Conservation (phyloP, 768 basidiomycete species). For the Panaeolus papilionaceus region DNA sequence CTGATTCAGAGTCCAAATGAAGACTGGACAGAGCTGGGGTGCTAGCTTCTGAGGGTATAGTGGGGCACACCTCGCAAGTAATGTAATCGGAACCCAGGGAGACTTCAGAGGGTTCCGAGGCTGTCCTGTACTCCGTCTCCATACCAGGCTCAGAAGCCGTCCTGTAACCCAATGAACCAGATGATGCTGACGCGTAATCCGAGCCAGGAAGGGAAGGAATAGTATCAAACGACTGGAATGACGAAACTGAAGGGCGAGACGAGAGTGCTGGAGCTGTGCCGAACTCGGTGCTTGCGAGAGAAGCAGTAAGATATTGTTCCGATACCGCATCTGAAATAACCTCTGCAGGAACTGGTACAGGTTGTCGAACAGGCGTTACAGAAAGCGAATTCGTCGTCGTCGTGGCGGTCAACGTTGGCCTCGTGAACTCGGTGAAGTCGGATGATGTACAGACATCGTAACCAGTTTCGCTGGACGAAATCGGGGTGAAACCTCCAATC, state of each 20-base stretch:
- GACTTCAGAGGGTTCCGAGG: conserved; percentile 37
- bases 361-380: conserved; percentile 33
- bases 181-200: conserved; percentile 52
- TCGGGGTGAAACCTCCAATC: conserved; percentile 36
- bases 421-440: conserved; percentile 50
- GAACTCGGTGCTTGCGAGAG: conserved; percentile 60
- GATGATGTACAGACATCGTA: conserved; percentile 61
- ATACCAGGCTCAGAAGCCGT: conserved; percentile 23
- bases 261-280: conserved; percentile 37
- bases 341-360: conserved; percentile 37
- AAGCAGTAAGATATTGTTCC: conserved; percentile 50
- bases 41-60: conserved; percentile 49
- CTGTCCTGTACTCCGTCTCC: conserved; percentile 50
- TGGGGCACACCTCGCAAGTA: conserved; percentile 49
- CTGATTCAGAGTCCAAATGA: conserved; percentile 35
- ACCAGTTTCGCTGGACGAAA: conserved; percentile 53
- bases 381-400: conserved; percentile 33
- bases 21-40: conserved; percentile 41
- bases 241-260: conserved; percentile 37
- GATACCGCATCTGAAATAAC: conserved; percentile 40
- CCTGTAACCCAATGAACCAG: conserved; percentile 31
- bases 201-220: conserved; percentile 35
- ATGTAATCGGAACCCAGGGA: conserved; percentile 47
- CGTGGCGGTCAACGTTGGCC: conserved; percentile 33
- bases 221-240: conserved; percentile 39